Evolutionary conservation across 768 basidiomycete genomes (phyloP).

Genomic region (Lactarius sanguifluus): DNA sequence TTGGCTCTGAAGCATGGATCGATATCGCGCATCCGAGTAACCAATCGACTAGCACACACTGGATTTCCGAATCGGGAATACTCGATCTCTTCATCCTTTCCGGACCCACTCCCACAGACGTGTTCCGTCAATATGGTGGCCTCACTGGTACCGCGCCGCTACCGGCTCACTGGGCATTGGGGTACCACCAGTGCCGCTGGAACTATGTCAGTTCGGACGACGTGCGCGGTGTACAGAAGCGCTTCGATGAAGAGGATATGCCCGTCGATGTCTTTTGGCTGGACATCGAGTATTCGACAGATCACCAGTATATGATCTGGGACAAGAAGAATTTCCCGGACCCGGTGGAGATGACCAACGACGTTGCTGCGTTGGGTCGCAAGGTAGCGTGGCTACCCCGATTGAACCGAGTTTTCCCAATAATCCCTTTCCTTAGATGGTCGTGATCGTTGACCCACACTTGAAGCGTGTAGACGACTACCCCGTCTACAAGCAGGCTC

Average conservation of each 20-base stretch:
- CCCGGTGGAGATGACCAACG: slow-evolving; percentile 89
- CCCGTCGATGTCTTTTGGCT: slow-evolving; percentile 97
- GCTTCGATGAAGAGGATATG: slow-evolving; percentile 93
- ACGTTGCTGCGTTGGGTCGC: slow-evolving; percentile 78
- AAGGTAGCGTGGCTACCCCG: slow-evolving; percentile 54
- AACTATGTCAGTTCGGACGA: slow-evolving; percentile 93
- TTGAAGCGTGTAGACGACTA: slow-evolving; percentile 79
- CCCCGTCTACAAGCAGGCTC: slow-evolving; percentile 82
- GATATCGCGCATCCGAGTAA: slow-evolving; percentile 73
- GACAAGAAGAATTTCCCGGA: slow-evolving; percentile 90
- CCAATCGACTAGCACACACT: slow-evolving; percentile 84
- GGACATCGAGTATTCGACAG: slow-evolving; percentile 92
- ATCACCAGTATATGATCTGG: slow-evolving; percentile 98
- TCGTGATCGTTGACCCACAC: slow-evolving; percentile 96
- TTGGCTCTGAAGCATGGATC: slow-evolving; percentile 93
- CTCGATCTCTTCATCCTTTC: slow-evolving; percentile 93
- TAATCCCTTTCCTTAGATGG: slow-evolving; percentile 64
- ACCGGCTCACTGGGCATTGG: slow-evolving; percentile 90
- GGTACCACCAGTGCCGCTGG: slow-evolving; percentile 98
- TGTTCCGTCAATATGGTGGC: slow-evolving; percentile 82
- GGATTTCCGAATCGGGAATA: slow-evolving; percentile 97
- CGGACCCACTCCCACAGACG: slow-evolving; percentile 77
- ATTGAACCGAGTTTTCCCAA: slow-evolving; percentile 16
- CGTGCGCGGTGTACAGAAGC: slow-evolving; percentile 75
- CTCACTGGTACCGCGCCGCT: slow-evolving; percentile 85